Conservation (phyloP, 164 flowering plant species). For the Magnolia sinica region DNA sequence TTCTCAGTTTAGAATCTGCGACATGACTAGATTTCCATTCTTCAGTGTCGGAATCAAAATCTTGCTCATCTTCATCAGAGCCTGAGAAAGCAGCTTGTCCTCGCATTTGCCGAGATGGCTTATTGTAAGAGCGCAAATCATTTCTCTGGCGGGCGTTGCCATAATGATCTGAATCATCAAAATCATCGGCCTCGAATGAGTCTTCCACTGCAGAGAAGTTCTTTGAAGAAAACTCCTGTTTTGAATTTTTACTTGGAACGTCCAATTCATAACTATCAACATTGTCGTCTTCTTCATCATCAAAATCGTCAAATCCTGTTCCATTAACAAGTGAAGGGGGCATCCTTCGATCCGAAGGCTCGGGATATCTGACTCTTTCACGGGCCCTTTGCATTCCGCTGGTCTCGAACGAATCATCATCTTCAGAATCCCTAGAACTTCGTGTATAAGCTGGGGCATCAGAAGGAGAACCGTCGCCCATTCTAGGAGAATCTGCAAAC, state of each 20-base stretch:
- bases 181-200: constrained; percentile 50
- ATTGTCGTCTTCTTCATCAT: constrained; percentile 82
- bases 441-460: constrained; percentile 21
- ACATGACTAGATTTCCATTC: constrained; percentile 68
- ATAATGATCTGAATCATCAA: constrained; percentile 16
- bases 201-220: constrained; percentile 47
- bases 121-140: constrained; percentile 16
- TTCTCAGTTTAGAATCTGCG: constrained; percentile 38
- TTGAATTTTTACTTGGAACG: constrained; percentile 24
- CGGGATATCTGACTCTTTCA: constrained; percentile 30
- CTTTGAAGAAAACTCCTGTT: constrained; percentile 25
- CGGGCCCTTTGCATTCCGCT: constrained; percentile 22
- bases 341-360: constrained; percentile 17
- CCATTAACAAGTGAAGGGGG: constrained; percentile 19
- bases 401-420: constrained; percentile 25
- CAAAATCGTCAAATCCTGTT: constrained; percentile 89
- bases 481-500: constrained; percentile 74
- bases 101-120: constrained; percentile 23
- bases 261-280: constrained; percentile 81
- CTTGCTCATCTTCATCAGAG: constrained; percentile 34
- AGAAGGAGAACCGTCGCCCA: constrained; percentile 33
- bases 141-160: constrained; percentile 11
- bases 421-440: constrained; percentile 27
- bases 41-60: constrained; percentile 59
- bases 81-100: constrained; percentile 28